Base-by-base conservation (phyloP, 345 rosid genomes). In the Corymbia maculata region DNA sequence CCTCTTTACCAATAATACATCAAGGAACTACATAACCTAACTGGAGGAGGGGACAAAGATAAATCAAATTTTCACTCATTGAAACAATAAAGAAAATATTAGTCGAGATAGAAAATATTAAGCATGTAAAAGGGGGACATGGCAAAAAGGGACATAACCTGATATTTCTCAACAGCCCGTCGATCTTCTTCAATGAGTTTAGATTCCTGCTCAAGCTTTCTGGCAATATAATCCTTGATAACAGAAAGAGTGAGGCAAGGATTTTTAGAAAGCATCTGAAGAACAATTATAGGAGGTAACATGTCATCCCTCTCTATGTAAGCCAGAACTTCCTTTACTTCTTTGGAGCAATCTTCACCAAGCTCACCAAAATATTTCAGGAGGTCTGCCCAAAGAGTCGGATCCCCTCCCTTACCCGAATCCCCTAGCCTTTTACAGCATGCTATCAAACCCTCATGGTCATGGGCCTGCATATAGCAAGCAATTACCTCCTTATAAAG, bases 301-400 rank as follows among this genome's bases (percentile, higher is more conserved):
- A 98, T 97, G 92, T 98, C 98, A 91, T 98, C 99, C 85, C 96
- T 94, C 92, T 98, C 99, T 52, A 98, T 94, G 86, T 94, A 97
- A 84, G 97, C 91, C 91, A 98, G 93, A 84, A 97, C 97, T 92
- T 98, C 98, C 91, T 95, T 98, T 91, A 96, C 98, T 92, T 98
- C 99, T 90, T 95, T 96, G 90, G 98, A 95, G 92, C 99, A 98
- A 92, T 98, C 99, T 93, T 97, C 99, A 45, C 99, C 99, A 51
- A 94, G 95, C 94, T 98, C 99, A 91, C 99, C 99, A 92, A 97
- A 98, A 93, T 98, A 97, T 90, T 97, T 98, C 80, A 98, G 94
- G 90, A 98, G 94, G 93, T 98, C 99, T 85, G 98, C 99, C 99
- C 99, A 98, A 86, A 98, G 99, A 91, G 99, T 89, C 8, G 98